Conservation (phyloP, 371 early-diverging fungal genomes). For the Saksenaea oblongispora region DNA sequence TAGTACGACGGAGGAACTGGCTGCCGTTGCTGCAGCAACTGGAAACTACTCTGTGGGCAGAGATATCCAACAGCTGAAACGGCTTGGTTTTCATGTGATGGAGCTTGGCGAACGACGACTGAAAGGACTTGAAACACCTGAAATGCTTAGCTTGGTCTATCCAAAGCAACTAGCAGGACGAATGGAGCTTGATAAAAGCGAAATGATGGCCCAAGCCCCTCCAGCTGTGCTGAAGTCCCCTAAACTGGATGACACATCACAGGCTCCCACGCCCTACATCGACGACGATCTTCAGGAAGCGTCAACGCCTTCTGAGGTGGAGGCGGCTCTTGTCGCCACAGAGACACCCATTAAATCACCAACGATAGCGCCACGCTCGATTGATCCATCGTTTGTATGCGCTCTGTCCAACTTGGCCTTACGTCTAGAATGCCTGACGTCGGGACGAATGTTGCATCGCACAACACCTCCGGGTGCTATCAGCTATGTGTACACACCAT, state of each 20-base stretch:
- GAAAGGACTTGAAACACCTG: conserved; percentile 92
- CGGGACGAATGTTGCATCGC: conserved; percentile 20
- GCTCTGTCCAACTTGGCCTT: conserved; percentile 49
- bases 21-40: conserved; percentile 9
- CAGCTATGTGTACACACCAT: neutral
- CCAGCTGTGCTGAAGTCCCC: neutral
- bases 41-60: conserved; percentile 45
- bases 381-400: conserved; percentile 47
- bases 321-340: conserved; percentile 69
- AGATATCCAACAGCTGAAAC: conserved; percentile 64
- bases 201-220: conserved; percentile 15
- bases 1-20: neutral
- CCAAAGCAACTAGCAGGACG: conserved; percentile 59
- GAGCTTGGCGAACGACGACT: conserved; percentile 83
- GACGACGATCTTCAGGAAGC: neutral
- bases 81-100: conserved; percentile 71
- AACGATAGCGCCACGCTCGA: conserved; percentile 10
- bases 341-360: conserved; percentile 6
- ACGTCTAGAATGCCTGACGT: conserved; percentile 57
- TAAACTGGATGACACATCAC: neutral
- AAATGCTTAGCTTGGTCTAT: conserved; percentile 77
- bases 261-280: conserved; percentile 1
- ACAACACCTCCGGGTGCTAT: neutral
- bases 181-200: conserved; percentile 42
- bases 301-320: conserved; percentile 83